These are phyloP conservation scores for Aspergillus piperis DNA, from an alignment of 2,329 filamentous ascomycete genomes.

Conservation along the genomic window DNA sequence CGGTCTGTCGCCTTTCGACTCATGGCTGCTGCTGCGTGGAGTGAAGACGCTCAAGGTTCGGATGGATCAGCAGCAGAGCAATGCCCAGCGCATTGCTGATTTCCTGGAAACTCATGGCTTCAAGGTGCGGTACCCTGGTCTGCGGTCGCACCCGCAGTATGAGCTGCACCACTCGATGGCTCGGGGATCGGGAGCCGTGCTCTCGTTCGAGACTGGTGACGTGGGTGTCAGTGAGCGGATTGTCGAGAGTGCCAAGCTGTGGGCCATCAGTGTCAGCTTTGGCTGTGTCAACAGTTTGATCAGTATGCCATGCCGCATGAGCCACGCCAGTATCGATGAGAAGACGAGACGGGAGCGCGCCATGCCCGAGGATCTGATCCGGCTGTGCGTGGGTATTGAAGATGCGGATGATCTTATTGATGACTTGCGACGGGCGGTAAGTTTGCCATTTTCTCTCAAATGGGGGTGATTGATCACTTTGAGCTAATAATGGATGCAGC, in stretches of 20 bases:
- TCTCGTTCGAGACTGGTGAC: constrained; percentile 95
- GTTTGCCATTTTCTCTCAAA: constrained; percentile 40
- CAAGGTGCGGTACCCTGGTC: constrained; percentile 89
- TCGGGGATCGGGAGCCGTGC: constrained; percentile 86
- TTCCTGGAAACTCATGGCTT: constrained; percentile 92
- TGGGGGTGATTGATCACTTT: constrained; percentile 3
- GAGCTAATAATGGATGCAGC: constrained; percentile 48
- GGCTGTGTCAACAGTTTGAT: constrained; percentile 98
- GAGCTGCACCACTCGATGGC: constrained; percentile 95
- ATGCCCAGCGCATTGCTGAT: constrained; percentile 85
- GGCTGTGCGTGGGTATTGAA: constrained; percentile 94
- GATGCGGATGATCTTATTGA: constrained; percentile 90
- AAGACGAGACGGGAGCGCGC: constrained; percentile 86
- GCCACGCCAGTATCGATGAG: constrained; percentile 95
- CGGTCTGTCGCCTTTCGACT: constrained; percentile 91
- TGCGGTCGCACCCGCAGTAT: constrained; percentile 95
- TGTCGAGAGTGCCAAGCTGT: constrained; percentile 87
- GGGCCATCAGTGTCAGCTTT: constrained; percentile 95
- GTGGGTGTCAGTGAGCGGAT: constrained; percentile 82
- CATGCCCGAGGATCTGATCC: constrained; percentile 95
- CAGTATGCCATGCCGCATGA: constrained; percentile 99
- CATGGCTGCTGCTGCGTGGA: constrained; percentile 90
- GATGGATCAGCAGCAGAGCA: constrained; percentile 97
- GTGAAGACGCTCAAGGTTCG: constrained; percentile 96
- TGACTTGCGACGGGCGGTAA: constrained; percentile 84